Base-by-base conservation (phyloP, 371 early-diverging fungal species). In the Amoeboaphelidium protococcarum region DNA sequence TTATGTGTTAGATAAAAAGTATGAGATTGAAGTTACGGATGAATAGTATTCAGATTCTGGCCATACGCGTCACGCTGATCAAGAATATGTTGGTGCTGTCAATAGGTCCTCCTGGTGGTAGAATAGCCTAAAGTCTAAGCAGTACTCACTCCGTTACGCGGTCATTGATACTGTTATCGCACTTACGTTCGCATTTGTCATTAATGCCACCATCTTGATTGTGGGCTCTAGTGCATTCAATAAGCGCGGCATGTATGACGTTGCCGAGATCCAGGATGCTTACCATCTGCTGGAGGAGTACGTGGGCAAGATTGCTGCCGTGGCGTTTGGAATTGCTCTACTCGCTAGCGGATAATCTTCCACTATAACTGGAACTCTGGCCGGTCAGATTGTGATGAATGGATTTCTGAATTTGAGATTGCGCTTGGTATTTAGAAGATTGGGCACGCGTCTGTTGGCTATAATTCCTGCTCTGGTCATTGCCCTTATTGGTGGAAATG, bases 381-480 rank as follows among this genome's bases (percentile, higher is more conserved):
- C 85, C 3, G 85, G 85, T 13, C 81, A 80, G 58, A 75, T 82
- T 26, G 71, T 82, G 44, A 82, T 81, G 78, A 69, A 74, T 25
- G 81, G 81, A 1, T 82, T 84, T 52, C 54, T 80, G 44, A 80
- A 79, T 40, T 57, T 63, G 13, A 19, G 64, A n/a, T 23, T 74
- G 19, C 58, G 64, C 25, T 77, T 81, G 1, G 77, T 78, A 77
- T 50, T 74, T 1, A 70, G 82, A 23, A 63, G 82, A 21, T 53
- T 83, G 23, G 51, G 74, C 20, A 80, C 81, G 13, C 63, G 84
- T 19, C 26, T 62, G 3, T 54, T 79, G 41, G 80, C 80, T 0
- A 78, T 83, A 46, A 54, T 72, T 12, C 84, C 84, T 0, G 80
- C 82, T 3, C 63, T 81, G 63, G 59, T 66, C 3, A 76, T 74